Conservation (phyloP, 2,329 filamentous ascomycete species). For the Diaporthe ampelina region DNA sequence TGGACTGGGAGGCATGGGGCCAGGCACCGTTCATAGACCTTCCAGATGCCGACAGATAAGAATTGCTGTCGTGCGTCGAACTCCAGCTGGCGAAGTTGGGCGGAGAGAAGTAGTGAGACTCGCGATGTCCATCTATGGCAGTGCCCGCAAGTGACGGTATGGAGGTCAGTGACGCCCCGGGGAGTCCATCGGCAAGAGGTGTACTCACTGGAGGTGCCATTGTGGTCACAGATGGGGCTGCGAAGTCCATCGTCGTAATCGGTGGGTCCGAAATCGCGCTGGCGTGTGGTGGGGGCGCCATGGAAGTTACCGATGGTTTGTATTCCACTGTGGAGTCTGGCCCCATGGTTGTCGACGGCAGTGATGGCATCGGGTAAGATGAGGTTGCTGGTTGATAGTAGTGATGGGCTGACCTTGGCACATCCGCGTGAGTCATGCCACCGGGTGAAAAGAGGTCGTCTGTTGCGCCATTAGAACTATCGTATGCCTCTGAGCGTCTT, state of each 20-base stretch:
- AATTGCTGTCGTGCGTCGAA: conserved; percentile 16
- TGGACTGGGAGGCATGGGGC: conserved; percentile 31
- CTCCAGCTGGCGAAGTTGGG: conserved; percentile 33
- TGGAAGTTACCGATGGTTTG: conserved; percentile 28
- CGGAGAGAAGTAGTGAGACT: conserved; percentile 35
- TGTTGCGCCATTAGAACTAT: conserved; percentile 10
- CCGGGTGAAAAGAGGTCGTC: conserved; percentile 37
- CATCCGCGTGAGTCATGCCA: conserved; percentile 33
- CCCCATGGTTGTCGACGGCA: conserved; percentile 25
- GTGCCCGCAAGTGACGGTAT: conserved; percentile 30
- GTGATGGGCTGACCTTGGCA: conserved; percentile 19
- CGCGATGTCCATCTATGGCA: conserved; percentile 32
- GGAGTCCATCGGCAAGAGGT: conserved; percentile 19
- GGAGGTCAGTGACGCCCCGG: conserved; percentile 31
- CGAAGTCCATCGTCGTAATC: conserved; percentile 37
- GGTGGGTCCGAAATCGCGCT: conserved; percentile 33
- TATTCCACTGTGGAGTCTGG: conserved; percentile 27
- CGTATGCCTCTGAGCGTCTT: conserved; percentile 38
- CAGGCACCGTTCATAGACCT: conserved; percentile 35
- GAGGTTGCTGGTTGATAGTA: conserved; percentile 32
- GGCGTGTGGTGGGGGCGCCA: conserved; percentile 26
- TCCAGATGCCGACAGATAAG: conserved; percentile 32
- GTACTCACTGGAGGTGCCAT: conserved; percentile 39
- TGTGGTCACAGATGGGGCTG: conserved; percentile 35
- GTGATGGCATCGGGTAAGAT: conserved; percentile 35